These are phyloP conservation scores for Populus ilicifolia DNA, from an alignment of 345 rosid genomes.

Conservation along the genomic window DNA sequence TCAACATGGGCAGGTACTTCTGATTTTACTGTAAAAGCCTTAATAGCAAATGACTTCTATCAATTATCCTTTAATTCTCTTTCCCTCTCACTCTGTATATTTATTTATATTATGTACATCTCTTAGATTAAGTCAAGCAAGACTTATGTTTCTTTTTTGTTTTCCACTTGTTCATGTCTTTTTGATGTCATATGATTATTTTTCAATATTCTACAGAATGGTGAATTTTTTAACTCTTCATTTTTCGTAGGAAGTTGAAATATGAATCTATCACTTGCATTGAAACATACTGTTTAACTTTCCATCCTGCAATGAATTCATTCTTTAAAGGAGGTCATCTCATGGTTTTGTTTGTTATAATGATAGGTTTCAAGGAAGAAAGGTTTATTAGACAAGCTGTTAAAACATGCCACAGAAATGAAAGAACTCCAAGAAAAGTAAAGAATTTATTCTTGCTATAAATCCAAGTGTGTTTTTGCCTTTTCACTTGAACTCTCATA, in stretches of 20 bases:
- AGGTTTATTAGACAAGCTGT: conserved; percentile 51
- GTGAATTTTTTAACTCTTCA: not conserved
- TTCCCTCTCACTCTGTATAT: not conserved
- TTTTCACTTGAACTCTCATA: conserved; percentile 8
- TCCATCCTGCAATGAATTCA: not conserved
- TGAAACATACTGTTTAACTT: conserved; percentile 12
- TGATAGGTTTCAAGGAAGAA: conserved; percentile 70
- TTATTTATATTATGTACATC: not conserved
- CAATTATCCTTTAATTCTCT: not conserved
- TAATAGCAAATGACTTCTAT: conserved; percentile 5
- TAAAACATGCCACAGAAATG: conserved; percentile 54
- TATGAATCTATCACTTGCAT: not conserved
- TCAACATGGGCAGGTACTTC: conserved; percentile 60
- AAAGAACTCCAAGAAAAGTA: conserved; percentile 78
- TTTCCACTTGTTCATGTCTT: not conserved
- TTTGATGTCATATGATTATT: not conserved
- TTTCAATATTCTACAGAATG: not conserved
- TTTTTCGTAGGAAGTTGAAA: not conserved
- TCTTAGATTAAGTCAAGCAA: not conserved
- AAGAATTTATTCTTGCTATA: conserved; percentile 19
- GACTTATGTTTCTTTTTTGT: not conserved
- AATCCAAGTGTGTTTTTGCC: conserved; percentile 6
- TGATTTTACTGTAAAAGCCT: conserved; percentile 4
- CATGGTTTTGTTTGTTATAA: conserved; percentile 15
- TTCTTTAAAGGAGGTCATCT: not conserved